phyloP scores from a whole-genome alignment of 805 yeast species.

The Candida patagonica region DNA sequence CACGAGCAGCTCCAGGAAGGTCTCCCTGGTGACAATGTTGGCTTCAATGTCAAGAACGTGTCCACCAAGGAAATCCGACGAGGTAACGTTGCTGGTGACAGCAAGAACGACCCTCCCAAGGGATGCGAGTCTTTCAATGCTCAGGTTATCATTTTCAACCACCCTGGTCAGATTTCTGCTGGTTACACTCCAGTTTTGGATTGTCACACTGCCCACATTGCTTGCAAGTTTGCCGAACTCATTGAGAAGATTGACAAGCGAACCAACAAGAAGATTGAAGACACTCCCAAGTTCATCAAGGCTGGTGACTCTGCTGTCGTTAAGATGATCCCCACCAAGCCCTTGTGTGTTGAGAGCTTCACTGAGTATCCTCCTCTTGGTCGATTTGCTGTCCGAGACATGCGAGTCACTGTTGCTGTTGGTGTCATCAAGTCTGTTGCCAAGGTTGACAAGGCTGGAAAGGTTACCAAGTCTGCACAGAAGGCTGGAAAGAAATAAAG shows the following conservation, averaged over 20 bases:
- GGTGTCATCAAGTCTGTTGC: constrained; percentile 97
- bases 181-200: constrained; percentile 90
- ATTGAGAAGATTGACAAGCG: constrained; percentile 83
- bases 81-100: constrained; percentile 90
- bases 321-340: constrained; percentile 78
- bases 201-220: constrained; percentile 91
- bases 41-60: constrained; percentile 86
- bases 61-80: constrained; percentile 83
- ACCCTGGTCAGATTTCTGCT: constrained; percentile 84
- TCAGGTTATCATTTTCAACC: constrained; percentile 81
- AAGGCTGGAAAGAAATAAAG: constrained; percentile 71
- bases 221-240: constrained; percentile 76
- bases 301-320: constrained; percentile 96
- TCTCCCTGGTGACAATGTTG: constrained; percentile 86
- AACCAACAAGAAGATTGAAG: constrained; percentile 87
- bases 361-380: constrained; percentile 94
- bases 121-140: constrained; percentile 75
- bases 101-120: constrained; percentile 81
- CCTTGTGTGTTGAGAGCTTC: constrained; percentile 93
- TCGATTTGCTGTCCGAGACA: constrained; percentile 98
- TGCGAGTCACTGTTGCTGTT: constrained; percentile 99
- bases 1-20: constrained; percentile 74
- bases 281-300: constrained; percentile 85
- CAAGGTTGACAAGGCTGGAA: constrained; percentile 72
- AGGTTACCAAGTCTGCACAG: constrained; percentile 94